Evolutionary conservation across 306 rosid genomes (phyloP).

Genomic region (Calophaca sinica): DNA sequence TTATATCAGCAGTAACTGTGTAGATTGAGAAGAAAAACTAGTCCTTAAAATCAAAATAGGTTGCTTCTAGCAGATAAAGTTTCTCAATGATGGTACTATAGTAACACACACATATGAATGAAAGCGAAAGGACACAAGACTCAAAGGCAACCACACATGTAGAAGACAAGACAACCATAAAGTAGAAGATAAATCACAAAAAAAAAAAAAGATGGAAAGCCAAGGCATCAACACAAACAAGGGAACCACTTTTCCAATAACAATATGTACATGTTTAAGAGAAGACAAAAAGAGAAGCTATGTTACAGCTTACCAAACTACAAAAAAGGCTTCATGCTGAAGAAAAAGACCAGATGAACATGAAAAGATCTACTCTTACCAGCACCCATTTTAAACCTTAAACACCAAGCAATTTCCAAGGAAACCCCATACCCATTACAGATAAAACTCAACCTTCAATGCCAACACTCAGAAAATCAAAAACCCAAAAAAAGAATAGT

Average conservation of each 20-base stretch:
- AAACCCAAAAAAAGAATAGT: constrained; percentile 10
- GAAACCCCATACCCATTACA: neutral
- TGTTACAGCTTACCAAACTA: constrained; percentile 71
- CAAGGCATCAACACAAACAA: constrained; percentile 43
- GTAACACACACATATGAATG: constrained; percentile 32
- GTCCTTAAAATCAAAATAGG: constrained; percentile 28
- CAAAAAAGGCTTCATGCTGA: constrained; percentile 57
- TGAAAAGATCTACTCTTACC: constrained; percentile 66
- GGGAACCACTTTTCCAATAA: constrained; percentile 50
- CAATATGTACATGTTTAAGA: constrained; percentile 35
- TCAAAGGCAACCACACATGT: constrained; percentile 23
- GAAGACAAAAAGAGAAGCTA: constrained; percentile 42
- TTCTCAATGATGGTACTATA: constrained; percentile 35
- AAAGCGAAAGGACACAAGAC: constrained; percentile 37
- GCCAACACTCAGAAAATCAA: constrained; percentile 44
- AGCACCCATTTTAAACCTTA: constrained; percentile 74
- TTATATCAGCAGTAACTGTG: constrained; percentile 27
- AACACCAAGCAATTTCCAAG: constrained; percentile 67
- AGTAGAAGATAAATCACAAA: constrained; percentile 40
- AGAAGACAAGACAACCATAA: constrained; percentile 35
- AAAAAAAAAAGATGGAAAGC: constrained; percentile 42
- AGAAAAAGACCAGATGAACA: constrained; percentile 62
- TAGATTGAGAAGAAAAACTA: constrained; percentile 33
- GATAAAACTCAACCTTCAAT: constrained; percentile 50
- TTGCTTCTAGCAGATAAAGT: constrained; percentile 35